Evolutionary conservation across 441 rosid genomes (phyloP).

Genomic region (Erodium moschatum): DNA sequence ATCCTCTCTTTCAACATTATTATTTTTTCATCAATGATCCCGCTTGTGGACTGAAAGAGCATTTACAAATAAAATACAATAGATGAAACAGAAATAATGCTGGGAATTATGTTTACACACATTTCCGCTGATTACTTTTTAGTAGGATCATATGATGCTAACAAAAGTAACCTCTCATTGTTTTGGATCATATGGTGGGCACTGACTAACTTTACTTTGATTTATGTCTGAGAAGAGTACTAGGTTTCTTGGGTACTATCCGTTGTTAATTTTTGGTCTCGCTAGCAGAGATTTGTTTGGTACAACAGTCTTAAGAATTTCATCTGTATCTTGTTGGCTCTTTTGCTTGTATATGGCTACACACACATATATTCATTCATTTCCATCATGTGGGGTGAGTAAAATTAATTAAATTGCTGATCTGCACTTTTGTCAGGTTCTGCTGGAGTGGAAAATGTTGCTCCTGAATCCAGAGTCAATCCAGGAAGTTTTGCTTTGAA

Average conservation of each 20-base stretch:
- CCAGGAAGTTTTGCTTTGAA: constrained; percentile 68
- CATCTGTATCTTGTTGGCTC: background rate
- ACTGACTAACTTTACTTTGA: background rate
- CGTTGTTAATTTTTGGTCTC: background rate
- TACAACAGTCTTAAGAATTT: background rate
- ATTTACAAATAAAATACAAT: background rate
- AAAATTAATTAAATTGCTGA: constrained; percentile 6
- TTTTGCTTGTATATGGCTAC: background rate
- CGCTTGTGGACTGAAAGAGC: background rate
- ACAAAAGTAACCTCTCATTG: background rate
- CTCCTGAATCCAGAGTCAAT: constrained; percentile 52
- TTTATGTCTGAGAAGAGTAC: background rate
- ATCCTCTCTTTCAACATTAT: background rate
- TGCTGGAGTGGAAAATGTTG: constrained; percentile 42
- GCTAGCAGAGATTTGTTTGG: background rate
- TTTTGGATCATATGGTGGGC: constrained; percentile 1
- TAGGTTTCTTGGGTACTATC: background rate
- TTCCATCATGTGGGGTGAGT: background rate
- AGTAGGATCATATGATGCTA: background rate
- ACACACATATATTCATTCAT: background rate
- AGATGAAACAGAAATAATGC: background rate
- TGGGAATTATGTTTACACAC: background rate
- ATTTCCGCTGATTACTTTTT: background rate
- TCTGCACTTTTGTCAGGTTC: constrained; percentile 48
- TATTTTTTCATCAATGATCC: background rate